Base-by-base conservation (phyloP, 139 green algal genomes). In the Chlorella vulgaris region DNA sequence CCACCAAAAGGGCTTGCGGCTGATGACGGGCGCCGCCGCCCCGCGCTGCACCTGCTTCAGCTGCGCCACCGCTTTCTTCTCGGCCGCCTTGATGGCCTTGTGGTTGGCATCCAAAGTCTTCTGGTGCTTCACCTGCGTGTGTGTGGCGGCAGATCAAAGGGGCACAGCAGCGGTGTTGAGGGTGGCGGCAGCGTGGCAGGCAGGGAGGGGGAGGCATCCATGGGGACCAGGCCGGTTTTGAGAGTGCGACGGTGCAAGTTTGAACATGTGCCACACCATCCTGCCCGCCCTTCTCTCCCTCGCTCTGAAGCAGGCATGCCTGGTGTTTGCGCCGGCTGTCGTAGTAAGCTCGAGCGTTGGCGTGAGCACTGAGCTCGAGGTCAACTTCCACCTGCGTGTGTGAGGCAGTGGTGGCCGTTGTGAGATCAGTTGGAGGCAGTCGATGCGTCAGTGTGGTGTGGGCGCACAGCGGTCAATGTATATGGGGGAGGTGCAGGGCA, bases 1-100 rank as follows among this genome's bases (percentile, higher is more conserved):
- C 81, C 98, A 99, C 96, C 96, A 99, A 80, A 89, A 86, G n/a
- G 91, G 74, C 90, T 98, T 98, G 68, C 96, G 66, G 35, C 93
- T 76, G 93, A 75, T 36, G 83, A 78, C 75, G 79, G 40, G 62
- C 2, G 66, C 63, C 31, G 79, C 39, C 0, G 65, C 53, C 58
- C 68, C 69, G 18, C 74, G 80, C 21, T 74, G 7, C 26, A 89
- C 85, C 86, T 97, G 86, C 53, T 91, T 90, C 29, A 97, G 84
- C 78, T 92, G 84, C 66, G 77, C 60, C 39, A 85, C 73, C 31
- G 92, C 91, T 81, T 97, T 97, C 87, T 96, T 97, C 84, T 98
- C 93, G 8, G 96, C 96, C 10, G 91, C 91, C 70, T 92, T 91
- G 40, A 98, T 80, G 7, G 93, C 95, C 62, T 81, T 83, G n/a